phyloP scores from a whole-genome alignment of 257 asterid species.

The Eucommia ulmoides region DNA sequence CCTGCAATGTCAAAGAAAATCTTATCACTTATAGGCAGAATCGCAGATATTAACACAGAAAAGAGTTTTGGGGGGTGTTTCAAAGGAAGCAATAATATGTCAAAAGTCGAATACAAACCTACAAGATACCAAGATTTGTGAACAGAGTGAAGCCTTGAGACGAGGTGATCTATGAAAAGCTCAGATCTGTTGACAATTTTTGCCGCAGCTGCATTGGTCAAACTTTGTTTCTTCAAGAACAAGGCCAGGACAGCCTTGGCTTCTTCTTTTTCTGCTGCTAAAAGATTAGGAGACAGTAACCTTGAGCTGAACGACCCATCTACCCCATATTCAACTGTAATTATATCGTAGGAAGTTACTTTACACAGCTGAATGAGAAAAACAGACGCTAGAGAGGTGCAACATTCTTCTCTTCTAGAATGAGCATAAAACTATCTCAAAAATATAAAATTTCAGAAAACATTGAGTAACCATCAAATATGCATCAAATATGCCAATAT shows the following conservation, averaged over 20 bases:
- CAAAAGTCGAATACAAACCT: slow-evolving; percentile 72
- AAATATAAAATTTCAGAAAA: too few relatives aligned
- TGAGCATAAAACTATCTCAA: not conserved
- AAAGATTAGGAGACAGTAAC: slow-evolving; percentile 54
- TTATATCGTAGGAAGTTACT: not conserved
- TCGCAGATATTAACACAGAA: too few relatives aligned
- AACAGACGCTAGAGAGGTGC: too few relatives aligned
- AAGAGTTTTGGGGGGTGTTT: not conserved
- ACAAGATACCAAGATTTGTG: slow-evolving; percentile 90
- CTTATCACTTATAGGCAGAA: not conserved
- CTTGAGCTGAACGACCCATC: slow-evolving; percentile 63
- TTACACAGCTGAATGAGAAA: too few relatives aligned
- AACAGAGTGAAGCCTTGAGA: slow-evolving; percentile 73
- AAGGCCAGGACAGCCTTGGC: slow-evolving; percentile 82
- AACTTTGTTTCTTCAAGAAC: slow-evolving; percentile 77
- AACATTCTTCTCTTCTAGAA: not conserved
- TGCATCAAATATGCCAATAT: too few relatives aligned
- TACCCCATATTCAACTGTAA: slow-evolving; percentile 51
- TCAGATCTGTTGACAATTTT: slow-evolving; percentile 76
- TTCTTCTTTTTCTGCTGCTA: slow-evolving; percentile 93
- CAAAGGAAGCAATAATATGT: slow-evolving; percentile 3
- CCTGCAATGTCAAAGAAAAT: slow-evolving; percentile 34
- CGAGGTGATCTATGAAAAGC: slow-evolving; percentile 71
- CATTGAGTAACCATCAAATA: too few relatives aligned
- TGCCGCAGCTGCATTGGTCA: slow-evolving; percentile 61